Evolutionary conservation across 2,329 filamentous ascomycete genomes (phyloP), one percentile per base, ranked within the genome.

Genomic region (Fusarium sambucinum): DNA sequence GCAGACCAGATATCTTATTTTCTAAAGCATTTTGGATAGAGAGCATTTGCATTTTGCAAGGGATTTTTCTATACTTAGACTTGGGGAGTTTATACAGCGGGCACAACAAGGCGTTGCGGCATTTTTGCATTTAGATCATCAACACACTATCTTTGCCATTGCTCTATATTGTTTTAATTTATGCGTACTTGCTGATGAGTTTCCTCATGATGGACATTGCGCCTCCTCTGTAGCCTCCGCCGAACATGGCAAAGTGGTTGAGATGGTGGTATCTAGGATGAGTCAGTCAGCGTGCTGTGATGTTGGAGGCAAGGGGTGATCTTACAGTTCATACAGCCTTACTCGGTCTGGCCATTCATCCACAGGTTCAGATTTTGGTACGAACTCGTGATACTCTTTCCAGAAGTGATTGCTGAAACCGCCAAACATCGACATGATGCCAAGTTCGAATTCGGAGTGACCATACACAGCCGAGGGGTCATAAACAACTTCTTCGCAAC

Each of bases 381-480:
- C 89, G 25, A 93, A 75, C 38, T 82, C 77, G 76, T 92, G 87
- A 77, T 97, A 98, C 76, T 96, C 92, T 32, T 85, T 85, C 84
- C 92, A 89, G 73, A 97, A 97, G 1, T 75, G 78, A 0, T 78
- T 73, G 1, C 89, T 89, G 78, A 96, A 97, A 0, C 95, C 95
- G 1, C 94, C 94, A 84, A 97, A 98, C 94, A 97, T 97, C 52
- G 86, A 87, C 94, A 97, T 97, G 70, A 97, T 97, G 1, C 95
- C 95, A 53, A 97, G 81, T 71, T 97, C 95, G 78, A 90, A 97
- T 81, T 98, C 95, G 3, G 86, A 91, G 77, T 97, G 94, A 2
- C 90, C 93, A 75, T 96, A 97, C 67, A 91, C 92, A 41, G 89
- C 86, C 3, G 90, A 91, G 0, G 94, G 89, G 75, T 97, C 95